Percentiles rank a stretch among this genome's conserved stretches.
Conservation (phyloP, 495 filamentous ascomycete species). For the Tuber indicum region DNA sequence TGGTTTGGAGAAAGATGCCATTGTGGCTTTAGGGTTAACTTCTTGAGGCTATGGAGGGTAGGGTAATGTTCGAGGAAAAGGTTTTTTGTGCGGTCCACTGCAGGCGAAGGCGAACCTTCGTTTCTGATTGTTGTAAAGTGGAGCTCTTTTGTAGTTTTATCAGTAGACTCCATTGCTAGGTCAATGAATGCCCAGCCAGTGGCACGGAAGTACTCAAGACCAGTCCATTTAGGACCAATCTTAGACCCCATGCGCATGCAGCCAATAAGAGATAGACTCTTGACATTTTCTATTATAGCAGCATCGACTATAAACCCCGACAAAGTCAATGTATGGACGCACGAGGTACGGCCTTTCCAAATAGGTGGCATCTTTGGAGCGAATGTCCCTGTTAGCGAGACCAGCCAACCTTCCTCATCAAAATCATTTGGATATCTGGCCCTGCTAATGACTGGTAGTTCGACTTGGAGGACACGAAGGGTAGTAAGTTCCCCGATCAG, state of each 20-base stretch:
- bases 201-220: background rate
- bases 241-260: background rate
- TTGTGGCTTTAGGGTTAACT: background rate
- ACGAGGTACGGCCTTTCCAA: background rate
- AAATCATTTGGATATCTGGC: constrained; percentile 18
- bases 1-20: background rate
- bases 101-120: background rate
- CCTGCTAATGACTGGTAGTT: constrained; percentile 21
- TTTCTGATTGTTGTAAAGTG: background rate
- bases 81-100: background rate
- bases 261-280: background rate
- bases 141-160: background rate
- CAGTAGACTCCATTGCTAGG: background rate
- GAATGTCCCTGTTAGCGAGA: background rate
- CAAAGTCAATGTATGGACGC: constrained; percentile 15
- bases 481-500: constrained; percentile 12
- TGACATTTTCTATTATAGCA: background rate
- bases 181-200: background rate
- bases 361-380: background rate
- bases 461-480: constrained; percentile 12
- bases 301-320: constrained; percentile 27
- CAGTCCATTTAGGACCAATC: background rate
- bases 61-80: background rate
- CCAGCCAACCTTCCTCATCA: constrained; percentile 6
- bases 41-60: background rate